These are phyloP conservation scores for Lactarius hengduanensis DNA, from an alignment of 768 basidiomycete species.

Conservation along the genomic window DNA sequence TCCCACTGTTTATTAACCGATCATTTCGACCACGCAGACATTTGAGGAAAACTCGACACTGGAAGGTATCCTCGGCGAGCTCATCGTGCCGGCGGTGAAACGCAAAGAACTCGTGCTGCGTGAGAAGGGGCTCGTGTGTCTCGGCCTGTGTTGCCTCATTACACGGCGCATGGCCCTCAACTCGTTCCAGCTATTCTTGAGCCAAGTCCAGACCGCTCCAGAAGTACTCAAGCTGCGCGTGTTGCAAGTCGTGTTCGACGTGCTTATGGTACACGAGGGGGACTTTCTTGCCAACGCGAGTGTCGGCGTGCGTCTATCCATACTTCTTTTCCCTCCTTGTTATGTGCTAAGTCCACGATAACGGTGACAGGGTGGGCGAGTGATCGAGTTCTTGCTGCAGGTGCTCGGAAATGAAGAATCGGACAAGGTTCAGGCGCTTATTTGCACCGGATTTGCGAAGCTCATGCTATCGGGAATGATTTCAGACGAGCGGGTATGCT, in stretches of 20 bases:
- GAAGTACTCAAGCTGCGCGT: conserved; percentile 65
- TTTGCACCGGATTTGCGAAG: conserved; percentile 84
- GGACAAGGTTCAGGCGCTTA: conserved; percentile 63
- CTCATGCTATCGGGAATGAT: conserved; percentile 77
- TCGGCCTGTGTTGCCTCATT: conserved; percentile 86
- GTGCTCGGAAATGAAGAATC: conserved; percentile 54
- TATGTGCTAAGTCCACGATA: conserved; percentile 2
- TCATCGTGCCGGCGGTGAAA: conserved; percentile 89
- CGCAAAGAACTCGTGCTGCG: conserved; percentile 81
- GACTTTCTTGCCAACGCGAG: conserved; percentile 52
- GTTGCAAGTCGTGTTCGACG: conserved; percentile 82
- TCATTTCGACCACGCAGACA: conserved; percentile 36
- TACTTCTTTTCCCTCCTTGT: neutral
- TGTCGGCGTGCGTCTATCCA: conserved; percentile 31
- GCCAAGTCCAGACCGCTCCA: conserved; percentile 65
- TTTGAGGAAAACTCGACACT: conserved; percentile 69
- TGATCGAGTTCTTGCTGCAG: conserved; percentile 65
- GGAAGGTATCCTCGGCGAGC: conserved; percentile 67
- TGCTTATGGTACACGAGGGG: conserved; percentile 79
- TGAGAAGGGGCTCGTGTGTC: conserved; percentile 74
- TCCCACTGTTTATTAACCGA: neutral
- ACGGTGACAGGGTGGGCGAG: conserved; percentile 45
- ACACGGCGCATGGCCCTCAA: conserved; percentile 67
- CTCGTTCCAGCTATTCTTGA: conserved; percentile 78
- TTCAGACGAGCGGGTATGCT: conserved; percentile 59